Evolutionary conservation across 2,329 filamentous ascomycete genomes (phyloP), one percentile per base, ranked within the genome.

Genomic region (Nemania diffusa): DNA sequence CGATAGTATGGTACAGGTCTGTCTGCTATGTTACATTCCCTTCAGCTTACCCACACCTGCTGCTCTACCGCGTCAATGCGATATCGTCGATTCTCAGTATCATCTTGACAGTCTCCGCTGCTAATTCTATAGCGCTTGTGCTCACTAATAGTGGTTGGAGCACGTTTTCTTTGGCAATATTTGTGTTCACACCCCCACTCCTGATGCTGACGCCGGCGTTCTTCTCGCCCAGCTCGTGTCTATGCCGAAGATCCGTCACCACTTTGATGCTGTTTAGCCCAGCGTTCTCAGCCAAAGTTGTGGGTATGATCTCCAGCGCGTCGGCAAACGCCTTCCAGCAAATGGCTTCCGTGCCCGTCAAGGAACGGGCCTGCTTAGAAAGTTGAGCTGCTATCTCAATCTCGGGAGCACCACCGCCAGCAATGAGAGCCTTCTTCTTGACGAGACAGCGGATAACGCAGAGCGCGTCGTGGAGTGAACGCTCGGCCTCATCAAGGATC

Each of bases 301-400:
- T 97, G 15, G 97, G 96, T 62, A 99, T 92, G 48, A 99, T 93
- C 83, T 99, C 96, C 84, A 99, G 91, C 7, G 96, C 96, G 71
- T 99, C 95, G 1, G 97, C 96, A 78, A 99, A 99, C 0, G 95
- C 95, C 84, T 97, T 98, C 93, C 93, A 99, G 88, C 96, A 99
- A 78, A 98, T 97, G 44, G 94, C 90, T 81, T 99, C 96, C 5
- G 96, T 97, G 68, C 97, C 97, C 0, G 91, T 90, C 68, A 97
- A 85, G 75, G 91, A 90, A 73, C 94, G 92, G 8, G 95, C 89
- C 77, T 92, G 91, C 81, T 92, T 91, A 64, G 91, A 89, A 37
- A 99, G 88, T 76, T 93, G 88, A 62, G 96, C 92, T 24, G 96
- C 93, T 75, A 99, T 95, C 82, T 98, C 94, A 76, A 98, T 97